Conservation (phyloP, 768 basidiomycete species). For the Agrocybe chaxingu region DNA sequence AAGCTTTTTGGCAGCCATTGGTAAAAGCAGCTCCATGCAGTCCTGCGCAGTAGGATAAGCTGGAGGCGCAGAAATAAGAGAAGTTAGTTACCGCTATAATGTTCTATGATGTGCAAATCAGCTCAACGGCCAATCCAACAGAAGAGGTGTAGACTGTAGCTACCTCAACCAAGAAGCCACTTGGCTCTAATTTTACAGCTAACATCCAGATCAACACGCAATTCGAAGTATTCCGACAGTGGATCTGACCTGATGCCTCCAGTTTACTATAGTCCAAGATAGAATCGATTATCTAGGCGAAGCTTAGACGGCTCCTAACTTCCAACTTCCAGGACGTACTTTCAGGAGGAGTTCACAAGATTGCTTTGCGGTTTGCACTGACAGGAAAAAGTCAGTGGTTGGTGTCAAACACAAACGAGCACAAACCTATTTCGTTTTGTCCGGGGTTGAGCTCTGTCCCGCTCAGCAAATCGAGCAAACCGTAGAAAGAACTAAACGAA, state of each 20-base stretch:
- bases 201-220: conserved; percentile 3
- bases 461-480: conserved; percentile 68
- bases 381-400: conserved; percentile 3
- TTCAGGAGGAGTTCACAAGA: conserved; percentile 74
- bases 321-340: conserved; percentile 26
- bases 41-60: conserved; percentile 38
- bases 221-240: not conserved
- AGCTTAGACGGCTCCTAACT: not conserved
- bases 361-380: conserved; percentile 76
- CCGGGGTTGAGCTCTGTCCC: conserved; percentile 67
- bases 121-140: not conserved
- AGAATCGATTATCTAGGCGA: conserved; percentile 62
- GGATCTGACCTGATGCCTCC: conserved; percentile 59
- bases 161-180: conserved; percentile 64
- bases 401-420: not conserved
- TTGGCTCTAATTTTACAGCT: conserved; percentile 71
- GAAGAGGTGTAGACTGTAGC: conserved; percentile 5
- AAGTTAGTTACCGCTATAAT: conserved; percentile 54
- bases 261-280: conserved; percentile 79
- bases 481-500: conserved; percentile 63
- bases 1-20: conserved; percentile 72
- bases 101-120: conserved; percentile 33
- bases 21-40: conserved; percentile 72
- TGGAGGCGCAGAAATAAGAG: not conserved
- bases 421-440: conserved; percentile 64